phyloP scores from a whole-genome alignment of 257 asterid species.

The Fraxinus excelsior region DNA sequence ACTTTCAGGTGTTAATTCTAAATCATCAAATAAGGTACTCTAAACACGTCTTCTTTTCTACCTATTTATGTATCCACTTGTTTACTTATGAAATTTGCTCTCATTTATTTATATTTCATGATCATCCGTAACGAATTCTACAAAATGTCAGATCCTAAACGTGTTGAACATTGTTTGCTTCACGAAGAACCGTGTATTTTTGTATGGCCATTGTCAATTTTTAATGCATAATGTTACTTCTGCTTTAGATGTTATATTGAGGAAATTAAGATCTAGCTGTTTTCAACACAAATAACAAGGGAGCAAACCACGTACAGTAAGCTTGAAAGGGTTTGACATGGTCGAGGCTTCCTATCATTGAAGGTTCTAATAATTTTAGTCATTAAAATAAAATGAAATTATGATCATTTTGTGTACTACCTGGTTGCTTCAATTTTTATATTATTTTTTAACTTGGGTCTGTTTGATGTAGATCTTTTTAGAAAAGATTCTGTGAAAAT shows the following conservation, averaged over 20 bases:
- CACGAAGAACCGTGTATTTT: background rate
- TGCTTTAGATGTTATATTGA: background rate
- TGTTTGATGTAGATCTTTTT: too few species aligned
- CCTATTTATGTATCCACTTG: background rate
- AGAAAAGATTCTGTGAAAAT: too few species aligned
- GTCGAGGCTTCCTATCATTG: background rate
- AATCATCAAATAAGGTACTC: conserved; percentile 60
- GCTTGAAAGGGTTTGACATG: background rate
- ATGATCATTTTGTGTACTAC: too few species aligned
- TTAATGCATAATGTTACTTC: background rate
- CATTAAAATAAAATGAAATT: background rate
- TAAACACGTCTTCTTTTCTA: background rate
- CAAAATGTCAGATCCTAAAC: background rate
- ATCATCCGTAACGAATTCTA: background rate
- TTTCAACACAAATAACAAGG: background rate
- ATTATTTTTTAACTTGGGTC: too few species aligned
- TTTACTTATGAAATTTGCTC: background rate
- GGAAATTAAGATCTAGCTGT: background rate
- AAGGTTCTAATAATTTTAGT: background rate
- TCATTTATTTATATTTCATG: background rate
- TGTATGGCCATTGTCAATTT: background rate
- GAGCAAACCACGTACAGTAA: background rate
- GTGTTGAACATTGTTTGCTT: background rate
- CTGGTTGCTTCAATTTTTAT: background rate
- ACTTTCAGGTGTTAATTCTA: conserved; percentile 55